Evolutionary conservation across 345 rosid genomes (phyloP).

Genomic region (Acer yangbiense): DNA sequence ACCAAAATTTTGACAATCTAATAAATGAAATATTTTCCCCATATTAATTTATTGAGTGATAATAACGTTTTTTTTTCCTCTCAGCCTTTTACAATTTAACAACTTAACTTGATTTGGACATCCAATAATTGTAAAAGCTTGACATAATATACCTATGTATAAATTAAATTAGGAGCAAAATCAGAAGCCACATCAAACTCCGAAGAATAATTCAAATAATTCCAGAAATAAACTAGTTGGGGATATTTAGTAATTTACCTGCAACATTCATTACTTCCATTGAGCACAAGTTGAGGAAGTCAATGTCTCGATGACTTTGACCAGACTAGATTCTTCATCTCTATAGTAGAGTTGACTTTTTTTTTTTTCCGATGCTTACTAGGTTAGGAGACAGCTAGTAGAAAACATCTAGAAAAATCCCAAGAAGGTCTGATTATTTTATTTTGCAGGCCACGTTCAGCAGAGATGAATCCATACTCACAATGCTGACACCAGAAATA

Average conservation of each 20-base stretch:
- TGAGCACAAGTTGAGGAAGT: background rate
- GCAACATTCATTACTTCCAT: background rate
- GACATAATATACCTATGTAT: no score
- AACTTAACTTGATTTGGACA: no score
- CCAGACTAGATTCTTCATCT: background rate
- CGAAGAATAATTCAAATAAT: background rate
- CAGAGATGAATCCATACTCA: background rate
- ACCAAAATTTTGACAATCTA: no score
- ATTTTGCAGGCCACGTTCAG: constrained; percentile 7
- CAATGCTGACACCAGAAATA: background rate
- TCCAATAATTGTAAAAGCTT: no score
- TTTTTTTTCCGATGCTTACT: background rate
- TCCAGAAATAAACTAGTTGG: background rate
- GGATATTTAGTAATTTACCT: background rate
- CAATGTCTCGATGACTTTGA: background rate
- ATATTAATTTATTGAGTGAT: no score
- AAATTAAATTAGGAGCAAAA: background rate
- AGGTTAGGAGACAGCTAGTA: background rate
- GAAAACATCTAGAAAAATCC: background rate
- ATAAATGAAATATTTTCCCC: no score
- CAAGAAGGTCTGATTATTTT: background rate
- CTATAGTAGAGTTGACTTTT: no score
- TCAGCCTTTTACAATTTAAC: no score
- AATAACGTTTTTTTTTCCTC: no score
- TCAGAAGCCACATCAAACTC: background rate